Evolutionary conservation across 2,329 filamentous ascomycete species (phyloP), one percentile per base, ranked within the genome.

Genomic region (Raffaelea deltoideospora): DNA sequence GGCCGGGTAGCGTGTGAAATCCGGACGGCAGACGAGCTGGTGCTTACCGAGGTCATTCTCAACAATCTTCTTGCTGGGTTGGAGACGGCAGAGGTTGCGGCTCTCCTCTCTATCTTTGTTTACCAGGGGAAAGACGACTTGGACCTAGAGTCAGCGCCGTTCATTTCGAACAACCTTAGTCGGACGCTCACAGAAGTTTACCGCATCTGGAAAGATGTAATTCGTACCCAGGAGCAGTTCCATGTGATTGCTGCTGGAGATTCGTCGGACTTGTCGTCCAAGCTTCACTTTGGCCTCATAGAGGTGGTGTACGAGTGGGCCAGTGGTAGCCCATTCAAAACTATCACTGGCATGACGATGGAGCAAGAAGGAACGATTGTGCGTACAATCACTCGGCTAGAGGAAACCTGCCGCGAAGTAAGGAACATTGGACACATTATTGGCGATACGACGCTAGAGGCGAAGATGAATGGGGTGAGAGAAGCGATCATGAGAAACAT

Each of bases 261-360:
- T 38, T 88, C 95, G 53, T 80, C 79, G 40, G 88, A 96, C 56
- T 95, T 95, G 51, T 80, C 83, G 26, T 85, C 76, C 41, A 71
- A 79, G 37, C 85, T 87, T 2, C 72, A 88, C 10, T 98, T 98
- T 53, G 90, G 88, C 1, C 70, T 98, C 38, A 86, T 94, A 54
- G 90, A 98, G 57, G 90, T 98, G 0, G 92, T 98, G 24, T 95
- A 96, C 54, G 90, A 98, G 57, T 98, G 90, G 90, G 90, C 90
- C 10, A 69, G 85, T 34, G 90, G 90, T 20, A 96, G 96, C 85
- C 88, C 83, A 36, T 98, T 98, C 67, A 93, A 92, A 59, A 88
- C 90, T 45, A 98, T 98, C 47, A 96, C 88, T 0, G 82, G 88
- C 46, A 61, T 98, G 52, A 98, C 90, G 8, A 88, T 96, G 55